Conservation (phyloP, 768 basidiomycete species). For the Fomitopsis serialis region DNA sequence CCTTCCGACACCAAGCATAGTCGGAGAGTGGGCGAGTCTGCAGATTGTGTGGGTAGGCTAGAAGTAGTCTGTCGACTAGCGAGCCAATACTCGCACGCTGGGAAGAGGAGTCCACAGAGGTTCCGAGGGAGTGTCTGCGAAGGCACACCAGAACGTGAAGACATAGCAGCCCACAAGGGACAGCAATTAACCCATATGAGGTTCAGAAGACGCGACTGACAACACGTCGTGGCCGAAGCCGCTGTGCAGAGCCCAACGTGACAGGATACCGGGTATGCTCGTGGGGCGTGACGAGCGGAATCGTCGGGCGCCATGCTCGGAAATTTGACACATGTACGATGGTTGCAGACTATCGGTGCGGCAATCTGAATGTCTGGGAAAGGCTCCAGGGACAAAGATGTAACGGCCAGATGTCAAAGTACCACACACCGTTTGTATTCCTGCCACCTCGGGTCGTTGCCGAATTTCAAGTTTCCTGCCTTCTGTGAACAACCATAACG, state of each 20-base stretch:
- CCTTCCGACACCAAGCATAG: neutral
- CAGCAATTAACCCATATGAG: neutral
- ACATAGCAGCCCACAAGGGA: neutral
- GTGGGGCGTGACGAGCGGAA: neutral
- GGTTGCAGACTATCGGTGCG: neutral
- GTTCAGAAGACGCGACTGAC: neutral
- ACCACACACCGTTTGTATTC: slow-evolving; percentile 49
- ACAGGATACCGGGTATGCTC: neutral
- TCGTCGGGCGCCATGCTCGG: neutral
- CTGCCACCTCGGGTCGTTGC: slow-evolving; percentile 47
- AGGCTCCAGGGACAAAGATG: neutral
- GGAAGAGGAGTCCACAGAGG: neutral
- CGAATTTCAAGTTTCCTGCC: slow-evolving; percentile 50
- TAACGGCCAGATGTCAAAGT: neutral
- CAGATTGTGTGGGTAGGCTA: neutral
- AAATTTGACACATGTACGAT: neutral
- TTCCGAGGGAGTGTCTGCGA: neutral
- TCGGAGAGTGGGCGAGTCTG: neutral
- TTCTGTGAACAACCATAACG: slow-evolving; percentile 16
- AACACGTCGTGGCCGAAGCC: neutral
- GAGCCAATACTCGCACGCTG: neutral
- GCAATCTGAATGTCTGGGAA: neutral
- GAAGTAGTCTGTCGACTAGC: neutral
- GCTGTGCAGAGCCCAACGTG: neutral
- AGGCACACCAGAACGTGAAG: neutral